These are phyloP conservation scores for Mucor circinelloides DNA, from an alignment of 371 early-diverging fungal genomes.

Conservation along the genomic window DNA sequence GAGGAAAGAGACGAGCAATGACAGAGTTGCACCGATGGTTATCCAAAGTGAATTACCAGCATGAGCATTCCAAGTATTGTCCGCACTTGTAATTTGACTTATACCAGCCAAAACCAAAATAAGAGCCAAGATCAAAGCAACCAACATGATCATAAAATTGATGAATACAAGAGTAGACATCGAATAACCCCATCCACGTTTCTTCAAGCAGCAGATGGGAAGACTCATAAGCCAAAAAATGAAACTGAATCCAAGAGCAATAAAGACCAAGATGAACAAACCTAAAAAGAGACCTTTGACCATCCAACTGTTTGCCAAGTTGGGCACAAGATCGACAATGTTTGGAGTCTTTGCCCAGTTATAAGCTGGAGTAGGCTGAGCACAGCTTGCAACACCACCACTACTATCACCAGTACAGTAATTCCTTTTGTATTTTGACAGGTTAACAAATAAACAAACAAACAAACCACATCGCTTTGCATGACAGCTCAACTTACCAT, in stretches of 20 bases:
- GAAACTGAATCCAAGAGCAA: conserved; percentile 36
- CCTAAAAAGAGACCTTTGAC: conserved; percentile 31
- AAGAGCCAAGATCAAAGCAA: conserved; percentile 31
- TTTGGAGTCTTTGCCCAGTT: conserved; percentile 45
- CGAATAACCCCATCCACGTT: conserved; percentile 20
- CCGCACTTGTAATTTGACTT: conserved; percentile 11
- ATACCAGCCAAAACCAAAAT: conserved; percentile 26
- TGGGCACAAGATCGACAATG: conserved; percentile 18
- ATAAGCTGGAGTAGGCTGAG: conserved; percentile 25
- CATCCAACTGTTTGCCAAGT: conserved; percentile 8
- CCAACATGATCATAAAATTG: conserved; percentile 37
- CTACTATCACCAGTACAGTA: conserved; percentile 25
- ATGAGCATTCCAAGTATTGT: conserved; percentile 25
- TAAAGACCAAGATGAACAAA: conserved; percentile 39
- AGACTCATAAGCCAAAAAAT: conserved; percentile 40
- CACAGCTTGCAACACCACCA: conserved; percentile 18
- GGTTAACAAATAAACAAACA: conserved; percentile 1
- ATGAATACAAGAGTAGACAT: conserved; percentile 33
- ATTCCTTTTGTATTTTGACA: conserved; percentile 20
- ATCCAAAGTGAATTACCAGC: conserved; percentile 40
- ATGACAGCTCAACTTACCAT: background rate
- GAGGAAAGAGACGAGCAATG: conserved; percentile 20
- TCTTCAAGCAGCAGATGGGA: conserved; percentile 29
- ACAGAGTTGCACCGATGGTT: conserved; percentile 32
- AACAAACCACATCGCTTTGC: background rate